Conservation (phyloP, 2,329 filamentous ascomycete genomes). For the Fusarium abutilonis region DNA sequence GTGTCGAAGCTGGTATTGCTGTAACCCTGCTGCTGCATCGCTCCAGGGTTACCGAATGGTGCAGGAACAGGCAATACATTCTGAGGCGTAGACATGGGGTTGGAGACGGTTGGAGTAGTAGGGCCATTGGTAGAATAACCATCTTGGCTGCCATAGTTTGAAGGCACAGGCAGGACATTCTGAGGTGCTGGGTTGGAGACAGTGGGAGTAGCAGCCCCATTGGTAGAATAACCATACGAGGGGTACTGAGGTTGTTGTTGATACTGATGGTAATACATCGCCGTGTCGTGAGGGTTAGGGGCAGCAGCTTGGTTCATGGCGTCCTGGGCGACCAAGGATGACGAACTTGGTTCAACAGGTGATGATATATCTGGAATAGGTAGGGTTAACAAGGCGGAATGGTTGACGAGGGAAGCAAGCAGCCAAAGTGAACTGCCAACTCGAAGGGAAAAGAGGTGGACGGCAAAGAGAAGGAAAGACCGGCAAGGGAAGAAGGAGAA, state of each 20-base stretch:
- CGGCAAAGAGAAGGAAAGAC: conserved; percentile 32
- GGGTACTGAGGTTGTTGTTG: conserved; percentile 68
- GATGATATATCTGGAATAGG: background rate
- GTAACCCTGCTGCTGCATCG: conserved; percentile 59
- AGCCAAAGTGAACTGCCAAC: conserved; percentile 64
- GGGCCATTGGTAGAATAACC: conserved; percentile 73
- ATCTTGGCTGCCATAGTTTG: conserved; percentile 59
- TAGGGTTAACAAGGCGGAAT: conserved; percentile 23
- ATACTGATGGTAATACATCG: conserved; percentile 84
- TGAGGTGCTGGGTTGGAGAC: conserved; percentile 67
- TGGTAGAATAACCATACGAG: conserved; percentile 76
- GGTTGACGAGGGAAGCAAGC: conserved; percentile 55
- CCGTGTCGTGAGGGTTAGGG: conserved; percentile 51
- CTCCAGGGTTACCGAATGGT: conserved; percentile 60
- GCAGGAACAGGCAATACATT: conserved; percentile 75
- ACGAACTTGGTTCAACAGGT: conserved; percentile 12
- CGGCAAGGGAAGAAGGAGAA: conserved; percentile 45
- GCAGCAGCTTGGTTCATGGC: conserved; percentile 79
- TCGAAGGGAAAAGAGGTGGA: conserved; percentile 54
- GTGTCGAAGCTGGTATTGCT: conserved; percentile 69
- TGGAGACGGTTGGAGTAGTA: conserved; percentile 73
- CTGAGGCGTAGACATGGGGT: conserved; percentile 67
- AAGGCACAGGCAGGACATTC: conserved; percentile 75
- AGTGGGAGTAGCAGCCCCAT: conserved; percentile 72
- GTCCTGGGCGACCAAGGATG: conserved; percentile 45